phyloP scores from a whole-genome alignment of 2,329 filamentous ascomycete genomes.

The Lachnellula occidentalis region DNA sequence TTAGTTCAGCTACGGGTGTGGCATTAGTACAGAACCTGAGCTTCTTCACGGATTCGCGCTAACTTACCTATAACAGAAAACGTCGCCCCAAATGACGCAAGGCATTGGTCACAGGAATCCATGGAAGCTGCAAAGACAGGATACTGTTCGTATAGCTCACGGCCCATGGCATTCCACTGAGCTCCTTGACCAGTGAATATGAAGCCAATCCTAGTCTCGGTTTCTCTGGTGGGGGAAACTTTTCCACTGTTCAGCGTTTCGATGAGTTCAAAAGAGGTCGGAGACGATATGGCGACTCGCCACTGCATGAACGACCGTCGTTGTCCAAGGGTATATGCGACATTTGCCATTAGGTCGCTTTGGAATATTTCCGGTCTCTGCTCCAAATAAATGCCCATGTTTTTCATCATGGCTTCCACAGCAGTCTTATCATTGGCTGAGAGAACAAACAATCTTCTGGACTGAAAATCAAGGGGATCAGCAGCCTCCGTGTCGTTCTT shows the following conservation, averaged over 20 bases:
- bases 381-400: conserved; percentile 26
- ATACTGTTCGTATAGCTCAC: conserved; percentile 21
- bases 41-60: not conserved
- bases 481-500: conserved; percentile 22
- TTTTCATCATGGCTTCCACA: conserved; percentile 25
- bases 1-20: conserved; percentile 17
- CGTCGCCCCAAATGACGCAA: conserved; percentile 23
- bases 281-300: conserved; percentile 23
- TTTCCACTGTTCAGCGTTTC: conserved; percentile 31
- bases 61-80: conserved; percentile 23
- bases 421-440: conserved; percentile 26
- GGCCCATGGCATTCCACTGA: conserved; percentile 26
- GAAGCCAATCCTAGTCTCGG: conserved; percentile 20
- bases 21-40: conserved; percentile 3
- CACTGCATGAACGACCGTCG: conserved; percentile 26
- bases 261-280: conserved; percentile 25
- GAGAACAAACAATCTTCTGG: conserved; percentile 28
- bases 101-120: conserved; percentile 29
- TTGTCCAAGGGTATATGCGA: conserved; percentile 27
- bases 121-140: conserved; percentile 20
- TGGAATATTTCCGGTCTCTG: conserved; percentile 29
- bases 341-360: conserved; percentile 26
- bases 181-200: conserved; percentile 28
- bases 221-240: conserved; percentile 16
- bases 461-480: conserved; percentile 17